Evolutionary conservation across 2,329 filamentous ascomycete species (phyloP).

Genomic region (Daldinia sp.): DNA sequence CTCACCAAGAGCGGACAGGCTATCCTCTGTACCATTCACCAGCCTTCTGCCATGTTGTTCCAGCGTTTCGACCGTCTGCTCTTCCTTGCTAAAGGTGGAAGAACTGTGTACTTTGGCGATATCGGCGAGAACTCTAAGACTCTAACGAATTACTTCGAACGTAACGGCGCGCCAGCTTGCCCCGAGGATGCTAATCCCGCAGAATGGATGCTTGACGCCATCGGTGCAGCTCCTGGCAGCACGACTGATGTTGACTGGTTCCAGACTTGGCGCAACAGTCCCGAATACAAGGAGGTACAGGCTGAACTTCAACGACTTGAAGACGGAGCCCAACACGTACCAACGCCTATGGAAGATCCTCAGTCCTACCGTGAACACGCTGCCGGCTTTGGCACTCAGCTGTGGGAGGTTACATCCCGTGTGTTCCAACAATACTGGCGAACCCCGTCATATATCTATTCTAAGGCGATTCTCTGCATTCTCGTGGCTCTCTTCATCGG

Average conservation of each 20-base stretch:
- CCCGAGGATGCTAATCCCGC: constrained; percentile 77
- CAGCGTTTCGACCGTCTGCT: constrained; percentile 86
- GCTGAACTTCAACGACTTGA: constrained; percentile 66
- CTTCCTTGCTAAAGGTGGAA: constrained; percentile 78
- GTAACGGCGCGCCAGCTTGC: constrained; percentile 71
- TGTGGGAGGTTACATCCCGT: constrained; percentile 72
- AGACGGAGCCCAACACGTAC: constrained; percentile 51
- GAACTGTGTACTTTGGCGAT: constrained; percentile 83
- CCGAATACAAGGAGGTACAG: constrained; percentile 59
- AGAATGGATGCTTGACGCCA: constrained; percentile 77
- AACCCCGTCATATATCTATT: constrained; percentile 87
- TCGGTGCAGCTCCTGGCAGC: constrained; percentile 70
- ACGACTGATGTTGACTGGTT: constrained; percentile 72
- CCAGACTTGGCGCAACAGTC: constrained; percentile 58
- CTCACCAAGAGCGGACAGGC: constrained; percentile 88
- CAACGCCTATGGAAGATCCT: constrained; percentile 47
- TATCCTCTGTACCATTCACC: constrained; percentile 96
- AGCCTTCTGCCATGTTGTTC: constrained; percentile 95
- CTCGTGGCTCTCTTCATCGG: constrained; percentile 78
- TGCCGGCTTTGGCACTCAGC: constrained; percentile 73
- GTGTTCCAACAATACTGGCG: constrained; percentile 95
- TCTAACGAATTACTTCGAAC: constrained; percentile 79
- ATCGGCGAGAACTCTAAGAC: constrained; percentile 75
- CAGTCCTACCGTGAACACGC: constrained; percentile 78
- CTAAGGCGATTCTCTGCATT: constrained; percentile 75